A percentile compares a stretch with the other conserved stretches of the same genome.
Evolutionary conservation across 1,139 yeast genomes (phyloP).

Genomic region (Arxiozyma bovina): DNA sequence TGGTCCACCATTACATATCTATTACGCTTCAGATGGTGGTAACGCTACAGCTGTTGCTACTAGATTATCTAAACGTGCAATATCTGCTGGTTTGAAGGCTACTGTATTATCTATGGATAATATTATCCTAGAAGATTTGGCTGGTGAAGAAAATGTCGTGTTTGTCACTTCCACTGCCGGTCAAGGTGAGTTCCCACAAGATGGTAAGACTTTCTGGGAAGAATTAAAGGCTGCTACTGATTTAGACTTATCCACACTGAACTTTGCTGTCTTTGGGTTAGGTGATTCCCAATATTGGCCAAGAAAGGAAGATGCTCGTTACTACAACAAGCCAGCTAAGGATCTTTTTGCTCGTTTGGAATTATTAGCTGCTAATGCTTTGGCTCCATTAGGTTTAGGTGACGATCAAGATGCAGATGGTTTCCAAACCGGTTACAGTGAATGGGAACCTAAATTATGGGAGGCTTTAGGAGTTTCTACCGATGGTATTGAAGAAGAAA

Average conservation of each 20-base stretch:
- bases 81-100: constrained; percentile 78
- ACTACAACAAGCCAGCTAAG: constrained; percentile 84
- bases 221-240: constrained; percentile 60
- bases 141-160: constrained; percentile 71
- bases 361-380: constrained; percentile 63
- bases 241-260: constrained; percentile 54
- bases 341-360: constrained; percentile 60
- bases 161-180: constrained; percentile 89
- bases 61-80: constrained; percentile 73
- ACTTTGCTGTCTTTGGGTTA: constrained; percentile 73
- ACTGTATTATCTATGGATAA: constrained; percentile 79
- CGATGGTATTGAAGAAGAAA: constrained; percentile 79
- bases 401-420: constrained; percentile 98
- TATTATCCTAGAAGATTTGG: constrained; percentile 66
- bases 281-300: constrained; percentile 98
- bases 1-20: constrained; percentile 87
- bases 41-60: constrained; percentile 80
- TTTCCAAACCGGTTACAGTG: constrained; percentile 76
- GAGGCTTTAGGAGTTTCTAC: constrained; percentile 80
- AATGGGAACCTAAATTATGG: constrained; percentile 85
- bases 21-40: constrained; percentile 94
- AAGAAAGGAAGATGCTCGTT: constrained; percentile 87
- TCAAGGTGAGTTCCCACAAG: constrained; percentile 96
- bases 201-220: constrained; percentile 90
- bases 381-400: constrained; percentile 77